Evolutionary conservation across 192 early-diverging fungal species (phyloP), one percentile per base, ranked within the genome.

Genomic region (Dissophora globulifera): DNA sequence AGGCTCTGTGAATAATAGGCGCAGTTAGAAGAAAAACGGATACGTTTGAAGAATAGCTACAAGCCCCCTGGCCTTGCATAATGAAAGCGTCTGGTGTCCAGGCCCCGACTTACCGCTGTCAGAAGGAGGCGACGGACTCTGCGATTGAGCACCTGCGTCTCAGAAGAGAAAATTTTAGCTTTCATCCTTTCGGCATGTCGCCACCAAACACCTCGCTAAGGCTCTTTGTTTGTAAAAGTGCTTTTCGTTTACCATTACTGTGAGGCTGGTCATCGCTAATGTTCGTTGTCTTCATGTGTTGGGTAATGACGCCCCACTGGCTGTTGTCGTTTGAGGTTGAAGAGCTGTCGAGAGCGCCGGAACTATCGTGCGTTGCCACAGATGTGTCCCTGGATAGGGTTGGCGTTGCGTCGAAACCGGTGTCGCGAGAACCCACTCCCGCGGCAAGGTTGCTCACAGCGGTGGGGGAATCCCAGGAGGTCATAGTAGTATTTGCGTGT

Each of bases 221-320:
- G 13, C 7, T 38, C 7, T 38, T 38, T 6, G 35, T 38, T 38
- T 38, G 7, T 38, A n/a, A n/a, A n/a, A n/a, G n/a, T 38, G 35
- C 6, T 13, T 38, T 38, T 38, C 13, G 13, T 13, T 13, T 13
- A 38, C 35, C 35, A 38, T 38, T 38, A 6, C 27, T 26, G 50
- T 26, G 35, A 29, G 59, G 8, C 25, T 17, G 25, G 13, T 33
- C 53, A 23, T 55, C 40, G 40, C 19, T 9, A 22, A 57, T 49
- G 52, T n/a, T 32, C 30, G 46, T 50, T 12, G 58, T 17, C 17
- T 54, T 58, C 67, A 61, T 69, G 4, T 61, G 57, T 9, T 25
- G 19, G 12, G 31, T 1, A 41, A 48, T 45, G 32, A 29, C 42
- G 15, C n/a, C 11, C 52, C 45, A 46, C 16, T 27, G 17, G 51